Conservation (phyloP, 768 basidiomycete genomes). For the Podaxis mareebaensis region DNA sequence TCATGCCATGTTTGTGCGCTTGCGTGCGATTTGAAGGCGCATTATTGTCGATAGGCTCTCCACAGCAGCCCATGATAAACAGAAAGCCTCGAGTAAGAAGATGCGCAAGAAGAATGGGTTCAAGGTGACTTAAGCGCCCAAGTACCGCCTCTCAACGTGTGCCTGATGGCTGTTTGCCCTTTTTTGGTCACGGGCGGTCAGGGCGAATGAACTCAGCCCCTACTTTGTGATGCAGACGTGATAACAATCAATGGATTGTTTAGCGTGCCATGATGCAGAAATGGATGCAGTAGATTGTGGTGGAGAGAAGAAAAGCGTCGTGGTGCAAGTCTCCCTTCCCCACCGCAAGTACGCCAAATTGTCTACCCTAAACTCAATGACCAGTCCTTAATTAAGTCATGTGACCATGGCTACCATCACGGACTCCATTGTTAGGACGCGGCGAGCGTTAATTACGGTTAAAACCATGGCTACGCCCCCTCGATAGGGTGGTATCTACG, state of each 20-base stretch:
- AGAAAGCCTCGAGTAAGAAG: slow-evolving; percentile 10
- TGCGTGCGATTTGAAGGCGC: slow-evolving; percentile 26
- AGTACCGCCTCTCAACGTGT: slow-evolving; percentile 13
- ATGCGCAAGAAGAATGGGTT: slow-evolving; percentile 11
- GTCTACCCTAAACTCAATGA: not conserved
- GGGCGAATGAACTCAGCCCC: not conserved
- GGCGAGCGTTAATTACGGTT: too few relatives aligned
- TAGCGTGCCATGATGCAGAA: not conserved
- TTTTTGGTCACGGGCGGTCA: slow-evolving; percentile 14
- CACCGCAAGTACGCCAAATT: not conserved
- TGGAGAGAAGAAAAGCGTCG: not conserved
- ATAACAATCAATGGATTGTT: not conserved
- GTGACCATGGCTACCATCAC: not conserved
- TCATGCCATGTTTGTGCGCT: slow-evolving; percentile 27
- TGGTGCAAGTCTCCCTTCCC: not conserved
- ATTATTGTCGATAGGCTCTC: slow-evolving; percentile 39
- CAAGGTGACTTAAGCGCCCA: slow-evolving; percentile 2
- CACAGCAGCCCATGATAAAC: slow-evolving; percentile 68
- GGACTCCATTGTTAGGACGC: too few relatives aligned
- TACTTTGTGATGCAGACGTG: not conserved
- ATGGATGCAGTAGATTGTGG: not conserved
- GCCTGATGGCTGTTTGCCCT: slow-evolving; percentile 29
- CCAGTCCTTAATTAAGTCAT: not conserved
- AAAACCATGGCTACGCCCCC: too few relatives aligned
- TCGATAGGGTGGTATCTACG: too few relatives aligned